Evolutionary conservation across 2,329 filamentous ascomycete species (phyloP).

Genomic region (Colletotrichum liaoningense): DNA sequence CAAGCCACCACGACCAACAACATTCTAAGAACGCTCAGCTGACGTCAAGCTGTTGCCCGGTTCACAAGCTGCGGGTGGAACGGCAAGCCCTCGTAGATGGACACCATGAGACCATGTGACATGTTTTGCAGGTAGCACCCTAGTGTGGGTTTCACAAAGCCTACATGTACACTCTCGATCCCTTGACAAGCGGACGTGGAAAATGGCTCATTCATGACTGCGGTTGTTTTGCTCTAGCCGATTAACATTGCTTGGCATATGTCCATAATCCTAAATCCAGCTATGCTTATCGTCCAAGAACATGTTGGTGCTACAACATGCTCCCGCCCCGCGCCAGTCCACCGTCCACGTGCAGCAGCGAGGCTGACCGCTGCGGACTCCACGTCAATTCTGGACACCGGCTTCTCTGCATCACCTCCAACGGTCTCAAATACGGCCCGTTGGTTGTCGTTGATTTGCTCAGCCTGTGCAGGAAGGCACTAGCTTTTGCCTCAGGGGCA

Average conservation of each 20-base stretch:
- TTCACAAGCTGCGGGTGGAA: not conserved
- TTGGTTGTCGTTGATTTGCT: not conserved
- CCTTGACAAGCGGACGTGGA: not conserved
- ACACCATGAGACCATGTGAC: not conserved
- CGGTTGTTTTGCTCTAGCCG: not conserved
- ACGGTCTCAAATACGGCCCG: not conserved
- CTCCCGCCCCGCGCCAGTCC: not conserved
- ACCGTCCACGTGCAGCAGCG: not conserved
- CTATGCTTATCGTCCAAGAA: not conserved
- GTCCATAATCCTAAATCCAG: not conserved
- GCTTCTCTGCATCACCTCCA: not conserved
- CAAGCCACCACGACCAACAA: not conserved
- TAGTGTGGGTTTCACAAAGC: not conserved
- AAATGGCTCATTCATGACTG: not conserved
- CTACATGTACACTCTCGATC: not conserved
- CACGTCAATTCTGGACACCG: not conserved
- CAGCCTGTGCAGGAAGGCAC: not conserved
- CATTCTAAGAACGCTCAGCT: not conserved
- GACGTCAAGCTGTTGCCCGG: not conserved
- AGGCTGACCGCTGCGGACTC: not conserved
- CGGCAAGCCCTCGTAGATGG: not conserved
- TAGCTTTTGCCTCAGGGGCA: not conserved
- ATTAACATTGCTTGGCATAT: not conserved
- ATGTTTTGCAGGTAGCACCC: not conserved
- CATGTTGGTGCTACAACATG: not conserved